These are phyloP conservation scores for Babesia ovis DNA, from an alignment of 169 alveolate genomes.

Conservation along the genomic window DNA sequence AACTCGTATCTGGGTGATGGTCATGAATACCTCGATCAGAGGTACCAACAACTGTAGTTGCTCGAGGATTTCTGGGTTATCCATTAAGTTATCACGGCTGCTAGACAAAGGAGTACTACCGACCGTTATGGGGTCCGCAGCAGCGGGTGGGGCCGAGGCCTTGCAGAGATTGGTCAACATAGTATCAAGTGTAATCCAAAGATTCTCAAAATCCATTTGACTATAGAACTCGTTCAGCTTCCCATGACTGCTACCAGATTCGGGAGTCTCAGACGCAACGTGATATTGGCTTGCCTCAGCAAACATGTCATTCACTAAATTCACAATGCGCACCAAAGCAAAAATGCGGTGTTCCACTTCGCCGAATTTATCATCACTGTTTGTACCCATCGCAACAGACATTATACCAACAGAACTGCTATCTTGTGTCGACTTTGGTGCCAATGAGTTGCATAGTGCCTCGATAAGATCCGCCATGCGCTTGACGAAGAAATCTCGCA, in stretches of 20 bases:
- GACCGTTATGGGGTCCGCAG: background rate
- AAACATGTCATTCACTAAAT: constrained; percentile 27
- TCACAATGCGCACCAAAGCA: constrained; percentile 48
- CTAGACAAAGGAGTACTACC: background rate
- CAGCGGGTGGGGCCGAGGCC: background rate
- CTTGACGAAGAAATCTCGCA: constrained; percentile 2
- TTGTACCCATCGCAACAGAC: background rate
- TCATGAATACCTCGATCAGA: constrained; percentile 48
- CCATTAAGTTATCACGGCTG: constrained; percentile 4
- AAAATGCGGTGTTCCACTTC: constrained; percentile 43
- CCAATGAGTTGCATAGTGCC: constrained; percentile 1
- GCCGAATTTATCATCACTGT: background rate
- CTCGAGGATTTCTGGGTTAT: constrained; percentile 23
- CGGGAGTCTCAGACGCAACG: background rate
- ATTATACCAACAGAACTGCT: background rate
- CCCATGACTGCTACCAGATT: background rate
- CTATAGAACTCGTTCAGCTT: constrained; percentile 36
- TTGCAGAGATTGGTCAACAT: constrained; percentile 11
- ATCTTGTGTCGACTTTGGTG: background rate
- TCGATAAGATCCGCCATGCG: constrained; percentile 4
- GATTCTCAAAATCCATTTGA: constrained; percentile 24
- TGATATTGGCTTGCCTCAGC: background rate
- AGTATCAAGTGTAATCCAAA: constrained; percentile 44
- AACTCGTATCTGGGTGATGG: constrained; percentile 34
- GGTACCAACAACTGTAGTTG: constrained; percentile 38